Base-by-base conservation (phyloP, 2,329 filamentous ascomycete genomes). In the Sphaerulina musiva region DNA sequence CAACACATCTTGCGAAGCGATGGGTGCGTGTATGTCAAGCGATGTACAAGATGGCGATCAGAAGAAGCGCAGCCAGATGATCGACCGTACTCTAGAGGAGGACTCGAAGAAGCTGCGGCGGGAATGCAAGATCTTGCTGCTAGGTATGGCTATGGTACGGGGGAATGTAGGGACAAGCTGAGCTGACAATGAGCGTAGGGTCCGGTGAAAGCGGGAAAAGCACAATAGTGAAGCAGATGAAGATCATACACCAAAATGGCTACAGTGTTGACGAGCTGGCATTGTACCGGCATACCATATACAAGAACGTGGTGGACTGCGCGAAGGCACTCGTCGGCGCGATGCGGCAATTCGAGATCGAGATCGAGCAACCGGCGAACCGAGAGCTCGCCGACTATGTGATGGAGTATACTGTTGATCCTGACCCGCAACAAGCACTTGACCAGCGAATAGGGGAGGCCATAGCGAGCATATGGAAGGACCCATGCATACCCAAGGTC, bases 141-240 rank as follows among this genome's bases (percentile, higher is more conserved):
- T 98, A 66, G 93, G 93, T 97, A 83, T 62, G 82, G 12, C 9
- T 36, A 10, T 6, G 20, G 39, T 48, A 43, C 36, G n/a, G 44
- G 31, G 26, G 12, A 40, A 32, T 32, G 39, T 36, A 32, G 20
- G 20, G 11, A 14, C 11, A 12, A 12, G 34, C 39, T 7, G 38
- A 17, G 51, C 61, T 64, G 54, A 64, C 59, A 51, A 32, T 40
- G 48, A 47, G 42, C 44, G 48, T 51, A 96, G 93, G 93, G 62
- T 97, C 93, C 62, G 93, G 93, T 62, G 93, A 98, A 77, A 97
- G 92, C 73, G 93, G 93, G 64, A 98, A 98, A 75, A 97, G 93
- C 55, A 98, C 93, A 8, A 97, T 98, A 66, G 93, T 98, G 64
- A 98, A 98, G 74, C 93, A 98, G 79, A 98, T 98, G 93, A 98